Evolutionary conservation across 2,329 filamentous ascomycete genomes (phyloP).

Genomic region (Epichloe brachyelytri): DNA sequence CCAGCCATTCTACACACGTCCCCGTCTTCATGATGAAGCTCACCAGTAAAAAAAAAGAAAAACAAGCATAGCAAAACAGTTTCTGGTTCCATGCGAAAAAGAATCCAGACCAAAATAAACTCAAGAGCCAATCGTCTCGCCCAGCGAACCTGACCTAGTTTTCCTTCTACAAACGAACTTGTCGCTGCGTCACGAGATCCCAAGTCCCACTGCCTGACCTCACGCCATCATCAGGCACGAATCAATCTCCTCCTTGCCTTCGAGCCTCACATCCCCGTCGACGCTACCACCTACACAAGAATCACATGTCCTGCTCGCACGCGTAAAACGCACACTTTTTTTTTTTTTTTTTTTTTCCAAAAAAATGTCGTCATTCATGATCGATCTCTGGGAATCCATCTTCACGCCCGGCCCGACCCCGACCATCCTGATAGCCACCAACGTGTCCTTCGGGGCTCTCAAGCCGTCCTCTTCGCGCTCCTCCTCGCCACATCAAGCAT

Average conservation of each 20-base stretch:
- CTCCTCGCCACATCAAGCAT: conserved; percentile 73
- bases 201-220: neutral
- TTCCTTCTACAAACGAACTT: no score
- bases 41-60: no score
- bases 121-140: no score
- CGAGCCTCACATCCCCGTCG: neutral
- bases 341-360: no score
- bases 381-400: conserved; percentile 79
- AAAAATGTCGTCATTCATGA: conserved; percentile 48
- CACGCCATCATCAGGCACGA: neutral
- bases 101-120: no score
- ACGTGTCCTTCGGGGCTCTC: conserved; percentile 80
- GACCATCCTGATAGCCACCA: conserved; percentile 78
- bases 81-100: no score
- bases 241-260: neutral
- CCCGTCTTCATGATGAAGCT: no score
- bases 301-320: neutral
- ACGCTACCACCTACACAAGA: neutral
- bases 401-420: conserved; percentile 88
- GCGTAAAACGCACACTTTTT: no score
- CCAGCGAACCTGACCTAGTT: no score
- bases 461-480: conserved; percentile 62
- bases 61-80: no score
- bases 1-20: no score
- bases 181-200: no score